Base-by-base conservation (phyloP, 805 yeast genomes). In the Ogataea saltuana region DNA sequence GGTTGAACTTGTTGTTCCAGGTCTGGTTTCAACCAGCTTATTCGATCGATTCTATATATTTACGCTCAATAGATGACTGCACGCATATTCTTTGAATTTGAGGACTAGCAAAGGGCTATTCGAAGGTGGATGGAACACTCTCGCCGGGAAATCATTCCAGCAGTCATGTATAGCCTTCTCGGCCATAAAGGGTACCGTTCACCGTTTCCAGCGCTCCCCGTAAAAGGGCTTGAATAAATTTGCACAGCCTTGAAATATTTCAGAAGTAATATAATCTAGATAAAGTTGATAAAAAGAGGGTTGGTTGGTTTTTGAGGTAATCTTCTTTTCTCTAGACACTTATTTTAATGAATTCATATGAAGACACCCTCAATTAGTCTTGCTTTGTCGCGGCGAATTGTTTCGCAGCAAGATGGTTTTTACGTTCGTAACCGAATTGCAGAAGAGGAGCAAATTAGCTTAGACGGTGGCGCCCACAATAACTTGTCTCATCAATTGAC, bases 301-400 rank as follows among this genome's bases (percentile, higher is more conserved):
- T n/a, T n/a, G n/a, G n/a, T n/a, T n/a, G n/a, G n/a, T n/a, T n/a
- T n/a, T n/a, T n/a, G n/a, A n/a, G n/a, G n/a, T n/a, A n/a, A n/a
- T 31, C 22, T 15, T 18, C 16, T 9, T 11, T 15, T 15, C 35
- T 20, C 13, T 26, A 22, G 20, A 6, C 17, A 12, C 22, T n/a
- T 13, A 5, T 28, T 7, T 28, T 36, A 12, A 31, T 15, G 21
- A 16, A 13, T 6, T 15, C 39, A 27, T 30, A 49, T 49, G 53
- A 49, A 38, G 45, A 39, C 41, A 18, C 42, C 53, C 6, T 41
- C 48, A 27, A 25, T 49, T 16, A 39, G 53, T 18, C 17, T 29
- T 16, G 42, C 51, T 16, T 26, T 49, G 16, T 44, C 53, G 4
- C 39, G 39, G 34, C 42, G 47, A 6, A 36, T 49, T 23, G 38